A percentile compares a stretch with the other conserved stretches of the same genome.
phyloP scores from a whole-genome alignment of 805 yeast genomes.

The Pichia manshurica region DNA sequence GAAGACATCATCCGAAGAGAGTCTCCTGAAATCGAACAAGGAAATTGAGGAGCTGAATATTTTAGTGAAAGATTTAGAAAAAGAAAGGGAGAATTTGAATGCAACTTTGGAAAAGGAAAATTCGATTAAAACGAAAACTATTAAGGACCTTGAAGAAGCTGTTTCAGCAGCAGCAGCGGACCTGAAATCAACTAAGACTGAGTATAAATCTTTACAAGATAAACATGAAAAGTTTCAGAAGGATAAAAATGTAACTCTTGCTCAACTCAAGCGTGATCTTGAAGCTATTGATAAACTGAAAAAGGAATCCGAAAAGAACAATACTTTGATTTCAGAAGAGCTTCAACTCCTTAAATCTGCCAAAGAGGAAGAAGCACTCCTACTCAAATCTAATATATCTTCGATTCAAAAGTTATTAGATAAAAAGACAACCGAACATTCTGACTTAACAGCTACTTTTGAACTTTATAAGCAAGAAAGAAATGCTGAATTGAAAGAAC shows the following conservation, averaged over 20 bases:
- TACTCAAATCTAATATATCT: not conserved
- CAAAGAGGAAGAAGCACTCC: conserved; percentile 1
- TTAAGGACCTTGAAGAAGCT: conserved; percentile 18
- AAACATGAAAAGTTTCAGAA: not conserved
- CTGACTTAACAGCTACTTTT: not conserved
- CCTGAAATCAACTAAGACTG: conserved; percentile 62
- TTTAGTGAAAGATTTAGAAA: not conserved
- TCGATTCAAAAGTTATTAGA: not conserved
- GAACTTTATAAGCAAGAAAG: not conserved
- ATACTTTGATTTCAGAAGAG: not conserved
- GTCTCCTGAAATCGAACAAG: not conserved
- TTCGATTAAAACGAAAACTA: conserved; percentile 17
- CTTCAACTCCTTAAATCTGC: not conserved
- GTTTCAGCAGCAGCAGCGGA: conserved; percentile 48
- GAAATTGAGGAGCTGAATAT: conserved; percentile 56
- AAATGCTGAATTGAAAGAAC: not conserved
- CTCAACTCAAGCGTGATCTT: not conserved
- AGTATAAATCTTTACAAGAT: conserved; percentile 64
- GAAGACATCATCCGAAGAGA: not conserved
- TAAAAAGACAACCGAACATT: conserved; percentile 2
- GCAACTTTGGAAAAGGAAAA: not conserved
- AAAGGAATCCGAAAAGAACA: not conserved
- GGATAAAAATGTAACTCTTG: not conserved
- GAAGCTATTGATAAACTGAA: not conserved
- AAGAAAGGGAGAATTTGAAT: not conserved